phyloP scores from a whole-genome alignment of 1,139 yeast genomes.

The Scheffersomyces segobiensis region DNA sequence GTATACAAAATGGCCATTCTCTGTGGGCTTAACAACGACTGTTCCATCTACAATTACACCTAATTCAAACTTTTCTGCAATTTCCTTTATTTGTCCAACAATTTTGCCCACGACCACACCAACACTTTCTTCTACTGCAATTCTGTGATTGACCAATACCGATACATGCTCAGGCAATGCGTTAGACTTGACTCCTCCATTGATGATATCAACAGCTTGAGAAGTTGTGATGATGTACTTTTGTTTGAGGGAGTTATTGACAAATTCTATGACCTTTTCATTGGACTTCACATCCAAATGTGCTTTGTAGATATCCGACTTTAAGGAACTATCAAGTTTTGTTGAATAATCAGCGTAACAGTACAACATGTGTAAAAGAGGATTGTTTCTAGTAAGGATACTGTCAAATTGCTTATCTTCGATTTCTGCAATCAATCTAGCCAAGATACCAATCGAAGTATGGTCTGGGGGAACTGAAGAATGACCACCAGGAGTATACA shows the following conservation, averaged over 20 bases:
- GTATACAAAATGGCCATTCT: conserved; percentile 49
- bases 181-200: conserved; percentile 71
- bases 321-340: conserved; percentile 28
- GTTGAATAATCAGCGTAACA: conserved; percentile 46
- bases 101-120: conserved; percentile 40
- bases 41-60: conserved; percentile 45
- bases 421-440: conserved; percentile 37
- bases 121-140: conserved; percentile 52
- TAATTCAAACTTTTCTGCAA: conserved; percentile 48
- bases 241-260: conserved; percentile 17
- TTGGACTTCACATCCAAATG: conserved; percentile 44
- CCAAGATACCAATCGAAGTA: conserved; percentile 47
- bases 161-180: conserved; percentile 72
- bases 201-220: conserved; percentile 66
- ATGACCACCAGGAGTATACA: conserved; percentile 51
- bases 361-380: conserved; percentile 40
- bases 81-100: conserved; percentile 29
- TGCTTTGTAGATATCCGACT: conserved; percentile 41
- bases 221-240: conserved; percentile 58
- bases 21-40: conserved; percentile 28
- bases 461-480: conserved; percentile 50
- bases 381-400: conserved; percentile 40
- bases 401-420: conserved; percentile 38
- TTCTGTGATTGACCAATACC: conserved; percentile 58
- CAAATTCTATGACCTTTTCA: conserved; percentile 35